These are phyloP conservation scores for Cordyceps cicadae DNA, from an alignment of 2,329 filamentous ascomycete genomes.

Conservation along the genomic window DNA sequence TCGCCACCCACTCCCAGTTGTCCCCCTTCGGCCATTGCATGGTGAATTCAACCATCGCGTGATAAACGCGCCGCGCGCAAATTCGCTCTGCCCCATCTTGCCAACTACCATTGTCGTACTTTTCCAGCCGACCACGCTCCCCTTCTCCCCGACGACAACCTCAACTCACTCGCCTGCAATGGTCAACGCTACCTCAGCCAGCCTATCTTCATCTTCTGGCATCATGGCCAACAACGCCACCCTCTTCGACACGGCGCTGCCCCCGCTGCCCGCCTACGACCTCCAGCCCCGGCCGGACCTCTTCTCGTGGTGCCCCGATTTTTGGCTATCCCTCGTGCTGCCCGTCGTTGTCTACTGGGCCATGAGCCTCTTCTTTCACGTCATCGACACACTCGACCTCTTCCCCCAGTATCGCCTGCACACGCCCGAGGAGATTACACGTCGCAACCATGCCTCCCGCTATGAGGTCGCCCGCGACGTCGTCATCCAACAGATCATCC, in stretches of 20 bases:
- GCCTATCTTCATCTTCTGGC: constrained; percentile 20
- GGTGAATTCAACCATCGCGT: not conserved
- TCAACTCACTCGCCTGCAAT: constrained; percentile 20
- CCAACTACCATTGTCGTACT: not conserved
- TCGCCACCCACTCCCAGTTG: not conserved
- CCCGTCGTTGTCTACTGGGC: constrained; percentile 85
- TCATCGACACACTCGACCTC: constrained; percentile 75
- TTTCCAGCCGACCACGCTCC: not conserved
- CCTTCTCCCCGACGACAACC: not conserved
- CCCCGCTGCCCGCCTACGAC: constrained; percentile 77
- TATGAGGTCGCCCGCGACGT: constrained; percentile 87
- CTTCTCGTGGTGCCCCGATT: constrained; percentile 71
- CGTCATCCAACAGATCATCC: constrained; percentile 82
- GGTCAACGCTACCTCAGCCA: constrained; percentile 30
- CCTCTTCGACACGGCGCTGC: constrained; percentile 52
- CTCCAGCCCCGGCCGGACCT: constrained; percentile 62
- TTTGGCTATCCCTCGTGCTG: constrained; percentile 64
- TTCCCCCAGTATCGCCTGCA: constrained; percentile 90
- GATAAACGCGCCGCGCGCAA: constrained; percentile 2
- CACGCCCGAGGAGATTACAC: constrained; percentile 82
- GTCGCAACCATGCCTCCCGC: constrained; percentile 77
- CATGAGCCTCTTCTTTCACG: constrained; percentile 77
- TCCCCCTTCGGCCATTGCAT: not conserved
- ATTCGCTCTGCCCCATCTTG: not conserved
- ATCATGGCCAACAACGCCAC: constrained; percentile 46